Evolutionary conservation across 2,329 filamentous ascomycete genomes (phyloP).

Genomic region (Cladophialophora bantiana): DNA sequence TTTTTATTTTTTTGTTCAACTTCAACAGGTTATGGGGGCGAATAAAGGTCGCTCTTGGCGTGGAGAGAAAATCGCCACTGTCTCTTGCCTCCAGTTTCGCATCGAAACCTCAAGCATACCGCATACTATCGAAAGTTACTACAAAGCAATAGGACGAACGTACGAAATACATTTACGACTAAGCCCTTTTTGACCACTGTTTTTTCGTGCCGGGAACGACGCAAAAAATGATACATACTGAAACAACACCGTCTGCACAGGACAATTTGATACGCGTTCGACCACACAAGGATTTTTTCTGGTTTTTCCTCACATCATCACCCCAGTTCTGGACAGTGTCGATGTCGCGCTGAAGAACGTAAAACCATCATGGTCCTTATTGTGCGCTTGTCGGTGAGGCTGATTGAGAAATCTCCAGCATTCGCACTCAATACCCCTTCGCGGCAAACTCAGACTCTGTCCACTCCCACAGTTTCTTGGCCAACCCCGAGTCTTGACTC

Average conservation of each 20-base stretch:
- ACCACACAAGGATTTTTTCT: background rate
- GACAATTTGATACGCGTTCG: background rate
- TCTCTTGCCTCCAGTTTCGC: too few species aligned
- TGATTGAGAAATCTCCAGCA: background rate
- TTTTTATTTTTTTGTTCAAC: too few species aligned
- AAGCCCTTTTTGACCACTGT: too few species aligned
- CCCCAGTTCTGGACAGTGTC: background rate
- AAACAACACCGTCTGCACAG: background rate
- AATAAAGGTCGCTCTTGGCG: too few species aligned
- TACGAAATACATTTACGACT: too few species aligned
- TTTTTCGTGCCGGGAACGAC: too few species aligned
- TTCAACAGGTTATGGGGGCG: too few species aligned
- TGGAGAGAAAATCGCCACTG: too few species aligned
- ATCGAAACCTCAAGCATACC: too few species aligned
- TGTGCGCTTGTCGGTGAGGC: background rate
- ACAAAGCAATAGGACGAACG: too few species aligned
- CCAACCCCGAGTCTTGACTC: slow-evolving; percentile 41
- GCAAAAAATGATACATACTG: too few species aligned
- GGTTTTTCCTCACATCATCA: background rate
- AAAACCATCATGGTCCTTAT: background rate
- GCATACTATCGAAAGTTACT: too few species aligned
- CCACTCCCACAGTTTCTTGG: slow-evolving; percentile 49
- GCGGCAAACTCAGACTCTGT: slow-evolving; percentile 42
- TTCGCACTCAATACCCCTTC: slow-evolving; percentile 21
- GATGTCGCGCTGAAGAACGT: background rate